Base-by-base conservation (phyloP, 805 yeast species). In the Kuraishia piskuri region DNA sequence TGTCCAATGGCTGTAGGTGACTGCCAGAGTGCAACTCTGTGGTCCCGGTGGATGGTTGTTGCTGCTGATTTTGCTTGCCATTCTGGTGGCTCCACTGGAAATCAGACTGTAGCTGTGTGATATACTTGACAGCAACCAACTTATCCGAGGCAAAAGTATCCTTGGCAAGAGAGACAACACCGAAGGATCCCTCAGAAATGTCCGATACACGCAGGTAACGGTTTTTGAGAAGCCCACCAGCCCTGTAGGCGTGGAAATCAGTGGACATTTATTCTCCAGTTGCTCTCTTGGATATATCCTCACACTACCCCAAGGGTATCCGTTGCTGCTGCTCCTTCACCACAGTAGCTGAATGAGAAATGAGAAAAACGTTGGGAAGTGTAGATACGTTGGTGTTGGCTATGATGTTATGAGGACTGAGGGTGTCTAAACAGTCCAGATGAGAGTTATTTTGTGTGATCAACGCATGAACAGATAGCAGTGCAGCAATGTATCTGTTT, bases 141-240 rank as follows among this genome's bases (percentile, higher is more conserved):
- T 73, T 71, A 57, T 73, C 62, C 26, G 65, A 60, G 26, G 64
- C 55, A 44, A 72, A 68, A 23, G 76, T 74, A 66, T 92, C 96
- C 61, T 82, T 83, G 9, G 96, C 97, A 23, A 92, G 75, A 1
- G 95, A 83, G 8, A 92, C 98, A 49, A 87, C 79, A 51, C 98
- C 98, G 68, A 89, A 92, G 0, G 97, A 89, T 26, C 98, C 98
- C 67, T 89, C 91, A 63, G 91, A 88, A 55, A 92, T 80, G 63
- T 84, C 88, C 54, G 80, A 82, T 22, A 90, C 75, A 60, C 84
- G 84, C 54, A 73, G 71, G 70, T 90, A 92, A 53, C 87, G 74
- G 53, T 74, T 74, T 55, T 83, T 77, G 54, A 89, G 72, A 48
- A 86, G 73, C 20, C 62, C 67, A n/a, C 73, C 74, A 20, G 63